Conservation (phyloP, 305 asterid species). For the Fraxinus floribunda region DNA sequence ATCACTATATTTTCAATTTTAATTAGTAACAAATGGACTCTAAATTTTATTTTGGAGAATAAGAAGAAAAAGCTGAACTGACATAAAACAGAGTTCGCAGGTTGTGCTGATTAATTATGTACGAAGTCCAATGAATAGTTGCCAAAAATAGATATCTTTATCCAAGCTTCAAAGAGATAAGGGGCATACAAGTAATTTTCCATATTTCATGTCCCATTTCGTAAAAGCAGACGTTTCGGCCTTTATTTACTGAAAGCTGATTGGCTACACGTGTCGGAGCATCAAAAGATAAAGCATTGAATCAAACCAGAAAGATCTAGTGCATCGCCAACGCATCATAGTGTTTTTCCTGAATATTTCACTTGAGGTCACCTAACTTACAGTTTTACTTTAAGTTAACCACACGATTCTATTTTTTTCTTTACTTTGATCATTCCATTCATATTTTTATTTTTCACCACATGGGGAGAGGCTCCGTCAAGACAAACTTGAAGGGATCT, state of each 20-base stretch:
- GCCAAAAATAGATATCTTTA: constrained; percentile 26
- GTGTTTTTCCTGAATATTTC: background rate
- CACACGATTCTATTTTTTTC: background rate
- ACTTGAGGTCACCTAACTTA: background rate
- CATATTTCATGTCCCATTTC: background rate
- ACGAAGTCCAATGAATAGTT: background rate
- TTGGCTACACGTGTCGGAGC: constrained; percentile 40
- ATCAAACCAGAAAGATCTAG: background rate
- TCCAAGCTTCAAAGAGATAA: constrained; percentile 20
- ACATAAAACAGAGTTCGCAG: background rate
- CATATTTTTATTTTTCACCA: background rate
- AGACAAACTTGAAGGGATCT: background rate
- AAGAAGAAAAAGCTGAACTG: background rate
- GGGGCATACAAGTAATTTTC: constrained; percentile 18
- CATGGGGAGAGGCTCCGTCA: background rate
- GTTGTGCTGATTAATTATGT: background rate
- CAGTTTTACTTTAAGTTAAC: background rate
- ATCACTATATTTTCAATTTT: too few species aligned
- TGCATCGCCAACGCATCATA: background rate
- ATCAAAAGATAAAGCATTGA: constrained; percentile 10
- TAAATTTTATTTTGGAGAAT: background rate
- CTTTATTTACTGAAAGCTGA: constrained; percentile 4
- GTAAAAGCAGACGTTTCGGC: background rate
- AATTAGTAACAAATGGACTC: too few species aligned
- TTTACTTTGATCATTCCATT: background rate